Conservation (phyloP, 805 yeast genomes). For the Sugiyamaella mastotermitis region DNA sequence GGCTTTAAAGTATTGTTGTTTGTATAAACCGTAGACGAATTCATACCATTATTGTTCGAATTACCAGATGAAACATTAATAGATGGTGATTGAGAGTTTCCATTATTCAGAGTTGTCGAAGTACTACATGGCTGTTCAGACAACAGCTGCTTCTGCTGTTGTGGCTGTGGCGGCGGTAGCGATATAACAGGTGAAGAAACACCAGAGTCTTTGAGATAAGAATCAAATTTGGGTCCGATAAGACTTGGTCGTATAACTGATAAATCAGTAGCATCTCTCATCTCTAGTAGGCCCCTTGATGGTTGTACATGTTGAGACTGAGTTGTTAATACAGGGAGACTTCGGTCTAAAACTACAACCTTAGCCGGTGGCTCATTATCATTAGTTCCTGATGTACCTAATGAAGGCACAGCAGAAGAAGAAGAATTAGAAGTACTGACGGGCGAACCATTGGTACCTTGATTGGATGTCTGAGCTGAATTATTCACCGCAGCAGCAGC, state of each 20-base stretch:
- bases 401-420: too few relatives aligned
- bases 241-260: conserved; percentile 7
- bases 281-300: background rate
- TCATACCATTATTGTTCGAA: too few relatives aligned
- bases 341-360: background rate
- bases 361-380: conserved; percentile 2
- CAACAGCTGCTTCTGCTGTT: background rate
- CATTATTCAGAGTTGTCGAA: background rate
- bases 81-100: background rate
- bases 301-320: too few relatives aligned
- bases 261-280: conserved; percentile 6
- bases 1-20: background rate
- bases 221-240: conserved; percentile 8
- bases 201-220: background rate
- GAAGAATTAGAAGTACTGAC: too few relatives aligned
- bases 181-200: background rate
- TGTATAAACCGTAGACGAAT: too few relatives aligned
- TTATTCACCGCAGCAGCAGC: too few relatives aligned
- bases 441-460: conserved; percentile 2
- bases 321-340: too few relatives aligned
- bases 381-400: background rate
- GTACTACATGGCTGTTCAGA: too few relatives aligned
- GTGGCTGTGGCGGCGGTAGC: conserved; percentile 2
- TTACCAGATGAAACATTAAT: background rate
- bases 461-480: too few relatives aligned